These are phyloP conservation scores for Ampelocalamus luodianensis DNA, from an alignment of 176 grass and related monocot genomes.

Conservation along the genomic window DNA sequence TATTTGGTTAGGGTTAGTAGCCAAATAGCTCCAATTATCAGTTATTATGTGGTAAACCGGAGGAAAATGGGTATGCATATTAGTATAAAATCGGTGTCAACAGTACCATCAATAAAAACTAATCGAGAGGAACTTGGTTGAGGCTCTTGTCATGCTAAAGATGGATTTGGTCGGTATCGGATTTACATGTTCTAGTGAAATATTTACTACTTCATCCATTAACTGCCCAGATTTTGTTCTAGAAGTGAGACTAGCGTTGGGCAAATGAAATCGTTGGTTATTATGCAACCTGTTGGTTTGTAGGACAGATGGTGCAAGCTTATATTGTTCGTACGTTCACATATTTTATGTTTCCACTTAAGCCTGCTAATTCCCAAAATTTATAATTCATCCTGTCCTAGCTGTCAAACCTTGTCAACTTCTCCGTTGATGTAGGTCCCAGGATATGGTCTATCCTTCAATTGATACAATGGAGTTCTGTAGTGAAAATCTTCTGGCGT, in stretches of 20 bases:
- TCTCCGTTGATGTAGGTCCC: slow-evolving; percentile 53
- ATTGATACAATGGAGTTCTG: slow-evolving; percentile 87
- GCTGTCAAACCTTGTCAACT: slow-evolving; percentile 22
- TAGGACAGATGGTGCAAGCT: slow-evolving; percentile 17
- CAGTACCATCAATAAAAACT: neutral
- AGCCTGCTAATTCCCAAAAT: slow-evolving; percentile 18
- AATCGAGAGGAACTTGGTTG: neutral
- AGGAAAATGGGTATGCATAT: no score
- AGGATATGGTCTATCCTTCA: slow-evolving; percentile 86
- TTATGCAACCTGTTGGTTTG: slow-evolving; percentile 12
- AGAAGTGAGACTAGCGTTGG: slow-evolving; percentile 1
- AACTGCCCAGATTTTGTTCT: slow-evolving; percentile 6
- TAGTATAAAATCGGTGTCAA: no score
- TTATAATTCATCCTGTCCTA: slow-evolving; percentile 13
- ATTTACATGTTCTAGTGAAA: neutral
- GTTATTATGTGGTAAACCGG: no score
- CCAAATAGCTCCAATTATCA: no score
- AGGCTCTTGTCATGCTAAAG: neutral
- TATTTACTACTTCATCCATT: slow-evolving; percentile 3
- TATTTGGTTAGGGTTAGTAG: no score
- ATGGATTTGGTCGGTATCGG: neutral
- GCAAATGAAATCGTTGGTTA: neutral
- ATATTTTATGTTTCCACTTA: slow-evolving; percentile 26
- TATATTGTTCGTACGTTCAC: slow-evolving; percentile 4
- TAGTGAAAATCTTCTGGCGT: slow-evolving; percentile 82